These are phyloP conservation scores for Fonsecaea multimorphosa DNA, from an alignment of 2,329 filamentous ascomycete species.

Conservation along the genomic window DNA sequence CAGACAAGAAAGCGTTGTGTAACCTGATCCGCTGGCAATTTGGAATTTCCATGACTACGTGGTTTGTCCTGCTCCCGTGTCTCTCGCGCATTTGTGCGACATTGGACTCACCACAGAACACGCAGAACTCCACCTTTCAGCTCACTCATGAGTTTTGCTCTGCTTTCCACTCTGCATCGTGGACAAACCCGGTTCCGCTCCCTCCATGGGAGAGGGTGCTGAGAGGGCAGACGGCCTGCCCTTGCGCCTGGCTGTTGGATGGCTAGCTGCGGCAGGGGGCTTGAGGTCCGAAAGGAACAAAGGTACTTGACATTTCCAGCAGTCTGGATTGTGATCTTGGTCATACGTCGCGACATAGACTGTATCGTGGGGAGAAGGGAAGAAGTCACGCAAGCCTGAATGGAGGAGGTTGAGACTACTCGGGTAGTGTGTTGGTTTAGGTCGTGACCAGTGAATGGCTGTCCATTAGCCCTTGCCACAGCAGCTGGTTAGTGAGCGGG, in stretches of 20 bases:
- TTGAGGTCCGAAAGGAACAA: neutral
- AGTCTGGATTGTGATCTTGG: constrained; percentile 15
- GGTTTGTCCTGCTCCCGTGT: constrained; percentile 18
- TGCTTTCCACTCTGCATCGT: neutral
- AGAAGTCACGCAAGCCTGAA: neutral
- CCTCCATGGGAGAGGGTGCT: neutral
- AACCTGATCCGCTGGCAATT: constrained; percentile 27
- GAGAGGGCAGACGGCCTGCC: neutral
- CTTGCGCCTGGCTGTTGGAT: constrained; percentile 5
- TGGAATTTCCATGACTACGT: constrained; percentile 33
- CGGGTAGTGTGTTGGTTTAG: neutral
- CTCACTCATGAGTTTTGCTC: neutral
- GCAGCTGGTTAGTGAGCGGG: neutral
- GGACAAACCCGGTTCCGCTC: constrained; percentile 11
- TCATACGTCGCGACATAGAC: constrained; percentile 1
- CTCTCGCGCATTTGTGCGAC: constrained; percentile 9
- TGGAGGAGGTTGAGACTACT: neutral
- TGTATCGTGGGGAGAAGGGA: neutral
- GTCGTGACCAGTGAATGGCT: neutral
- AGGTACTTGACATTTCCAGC: neutral
- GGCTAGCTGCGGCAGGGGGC: constrained; percentile 16
- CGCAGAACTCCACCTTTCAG: neutral
- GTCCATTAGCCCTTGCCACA: neutral
- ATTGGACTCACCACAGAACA: neutral
- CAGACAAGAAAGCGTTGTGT: constrained; percentile 21